phyloP scores from a whole-genome alignment of 1,284 basidiomycete species.

The Leucoagaricus sp. region DNA sequence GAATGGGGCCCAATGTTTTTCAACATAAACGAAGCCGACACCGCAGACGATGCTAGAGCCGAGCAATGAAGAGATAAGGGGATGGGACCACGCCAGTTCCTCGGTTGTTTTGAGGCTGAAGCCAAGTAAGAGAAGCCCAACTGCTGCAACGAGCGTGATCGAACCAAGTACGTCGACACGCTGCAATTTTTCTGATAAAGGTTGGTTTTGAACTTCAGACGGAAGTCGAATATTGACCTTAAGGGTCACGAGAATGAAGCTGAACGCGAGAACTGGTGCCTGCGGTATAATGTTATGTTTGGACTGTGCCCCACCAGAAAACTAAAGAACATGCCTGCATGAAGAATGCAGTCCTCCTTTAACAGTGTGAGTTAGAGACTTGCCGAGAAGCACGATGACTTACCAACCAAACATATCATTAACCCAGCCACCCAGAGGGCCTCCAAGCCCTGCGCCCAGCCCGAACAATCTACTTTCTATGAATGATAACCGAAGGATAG shows the following conservation, averaged over 20 bases:
- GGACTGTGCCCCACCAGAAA: constrained; percentile 15
- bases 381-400: constrained; percentile 26
- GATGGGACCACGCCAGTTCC: constrained; percentile 76
- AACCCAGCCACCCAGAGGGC: constrained; percentile 87
- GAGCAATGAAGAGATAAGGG: constrained; percentile 68
- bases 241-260: constrained; percentile 64
- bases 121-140: constrained; percentile 76
- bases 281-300: constrained; percentile 30
- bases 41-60: constrained; percentile 53
- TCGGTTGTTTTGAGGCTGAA: constrained; percentile 82
- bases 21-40: constrained; percentile 68
- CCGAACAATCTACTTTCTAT: constrained; percentile 60
- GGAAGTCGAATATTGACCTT: constrained; percentile 77
- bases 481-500: constrained; percentile 9
- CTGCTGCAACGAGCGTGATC: constrained; percentile 71
- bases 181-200: constrained; percentile 61
- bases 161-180: constrained; percentile 86
- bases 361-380: constrained; percentile 16
- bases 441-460: constrained; percentile 81
- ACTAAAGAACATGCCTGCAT: constrained; percentile 51
- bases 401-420: constrained; percentile 85
- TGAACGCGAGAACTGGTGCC: constrained; percentile 75
- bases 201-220: constrained; percentile 58
- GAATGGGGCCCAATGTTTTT: constrained; percentile 72
- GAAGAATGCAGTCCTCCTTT: constrained; percentile 68